Conservation (phyloP, 2,329 filamentous ascomycete genomes). For the Xylariales sp. region DNA sequence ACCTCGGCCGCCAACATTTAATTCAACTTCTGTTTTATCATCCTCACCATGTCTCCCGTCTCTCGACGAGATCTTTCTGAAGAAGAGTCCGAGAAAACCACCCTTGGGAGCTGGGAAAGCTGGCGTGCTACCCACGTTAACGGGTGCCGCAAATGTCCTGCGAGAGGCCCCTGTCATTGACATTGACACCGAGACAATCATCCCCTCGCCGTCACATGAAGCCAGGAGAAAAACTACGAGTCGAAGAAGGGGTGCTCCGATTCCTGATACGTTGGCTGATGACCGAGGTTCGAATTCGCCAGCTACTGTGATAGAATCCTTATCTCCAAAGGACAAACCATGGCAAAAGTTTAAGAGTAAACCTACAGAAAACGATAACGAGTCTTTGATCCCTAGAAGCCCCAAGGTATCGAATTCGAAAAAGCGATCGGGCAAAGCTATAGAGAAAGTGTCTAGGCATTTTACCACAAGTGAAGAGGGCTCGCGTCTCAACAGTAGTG, state of each 20-base stretch:
- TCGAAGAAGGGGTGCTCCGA: conserved; percentile 33
- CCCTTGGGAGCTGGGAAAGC: conserved; percentile 52
- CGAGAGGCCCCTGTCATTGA: conserved; percentile 50
- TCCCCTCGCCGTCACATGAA: conserved; percentile 42
- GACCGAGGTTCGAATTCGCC: conserved; percentile 27
- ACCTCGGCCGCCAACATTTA: conserved; percentile 36
- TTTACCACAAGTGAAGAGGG: conserved; percentile 36
- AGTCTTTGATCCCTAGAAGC: not conserved
- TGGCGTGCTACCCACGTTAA: conserved; percentile 54
- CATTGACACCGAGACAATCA: conserved; percentile 46
- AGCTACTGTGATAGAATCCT: conserved; percentile 41
- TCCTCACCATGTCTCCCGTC: conserved; percentile 69
- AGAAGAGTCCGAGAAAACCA: conserved; percentile 51
- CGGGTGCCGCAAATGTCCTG: conserved; percentile 56
- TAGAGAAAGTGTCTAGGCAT: conserved; percentile 49
- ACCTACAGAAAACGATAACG: conserved; percentile 17
- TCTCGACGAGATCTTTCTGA: conserved; percentile 58
- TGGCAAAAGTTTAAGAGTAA: conserved; percentile 53
- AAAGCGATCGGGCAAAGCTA: conserved; percentile 39
- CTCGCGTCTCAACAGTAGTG: conserved; percentile 21
- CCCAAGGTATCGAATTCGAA: not conserved
- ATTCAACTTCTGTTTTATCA: conserved; percentile 53
- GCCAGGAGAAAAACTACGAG: conserved; percentile 29
- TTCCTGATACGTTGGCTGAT: conserved; percentile 25
- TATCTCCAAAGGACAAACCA: conserved; percentile 49